These are phyloP conservation scores for Globisporangium spiculum DNA, from an alignment of 352 stramenopile species.

Conservation along the genomic window DNA sequence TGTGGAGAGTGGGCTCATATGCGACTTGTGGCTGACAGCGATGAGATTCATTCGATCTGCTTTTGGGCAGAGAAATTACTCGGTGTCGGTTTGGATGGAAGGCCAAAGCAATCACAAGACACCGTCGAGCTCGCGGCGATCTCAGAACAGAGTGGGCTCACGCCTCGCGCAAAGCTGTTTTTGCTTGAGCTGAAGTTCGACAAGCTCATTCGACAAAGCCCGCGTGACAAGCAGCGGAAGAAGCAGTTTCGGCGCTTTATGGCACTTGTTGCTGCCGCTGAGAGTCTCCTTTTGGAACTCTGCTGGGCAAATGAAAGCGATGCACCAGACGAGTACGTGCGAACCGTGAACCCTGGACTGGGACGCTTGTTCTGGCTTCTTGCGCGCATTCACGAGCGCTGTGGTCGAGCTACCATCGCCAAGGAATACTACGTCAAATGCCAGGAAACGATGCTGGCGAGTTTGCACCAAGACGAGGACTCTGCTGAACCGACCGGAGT, in stretches of 20 bases:
- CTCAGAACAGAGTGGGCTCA: slow-evolving; percentile 21
- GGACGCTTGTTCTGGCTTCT: slow-evolving; percentile 60
- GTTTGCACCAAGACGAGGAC: background rate
- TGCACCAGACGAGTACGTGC: slow-evolving; percentile 5
- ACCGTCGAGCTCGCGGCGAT: slow-evolving; percentile 9
- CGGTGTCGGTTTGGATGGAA: slow-evolving; percentile 28
- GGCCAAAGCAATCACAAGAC: slow-evolving; percentile 8
- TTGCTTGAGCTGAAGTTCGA: slow-evolving; percentile 63
- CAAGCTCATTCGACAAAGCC: slow-evolving; percentile 29
- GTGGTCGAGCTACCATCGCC: slow-evolving; percentile 34
- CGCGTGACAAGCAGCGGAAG: slow-evolving; percentile 22
- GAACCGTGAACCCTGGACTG: slow-evolving; percentile 9
- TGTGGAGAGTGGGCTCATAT: slow-evolving; percentile 53
- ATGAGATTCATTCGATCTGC: slow-evolving; percentile 43
- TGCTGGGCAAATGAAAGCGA: slow-evolving; percentile 36
- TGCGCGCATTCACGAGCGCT: slow-evolving; percentile 45
- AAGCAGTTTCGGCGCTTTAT: slow-evolving; percentile 25
- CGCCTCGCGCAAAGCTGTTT: slow-evolving; percentile 41
- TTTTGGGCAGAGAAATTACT: slow-evolving; percentile 60
- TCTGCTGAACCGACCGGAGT: background rate
- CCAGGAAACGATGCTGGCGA: slow-evolving; percentile 25
- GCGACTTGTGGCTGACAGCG: slow-evolving; percentile 28
- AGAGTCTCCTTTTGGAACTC: slow-evolving; percentile 44
- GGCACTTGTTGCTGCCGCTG: slow-evolving; percentile 24
- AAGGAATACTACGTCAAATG: slow-evolving; percentile 64